A percentile compares a stretch with the other conserved stretches of the same genome.
These are phyloP conservation scores for bread wheat (Triticum aestivum) DNA, from an alignment of 176 grass and related monocot species.

Conservation along the genomic window DNA sequence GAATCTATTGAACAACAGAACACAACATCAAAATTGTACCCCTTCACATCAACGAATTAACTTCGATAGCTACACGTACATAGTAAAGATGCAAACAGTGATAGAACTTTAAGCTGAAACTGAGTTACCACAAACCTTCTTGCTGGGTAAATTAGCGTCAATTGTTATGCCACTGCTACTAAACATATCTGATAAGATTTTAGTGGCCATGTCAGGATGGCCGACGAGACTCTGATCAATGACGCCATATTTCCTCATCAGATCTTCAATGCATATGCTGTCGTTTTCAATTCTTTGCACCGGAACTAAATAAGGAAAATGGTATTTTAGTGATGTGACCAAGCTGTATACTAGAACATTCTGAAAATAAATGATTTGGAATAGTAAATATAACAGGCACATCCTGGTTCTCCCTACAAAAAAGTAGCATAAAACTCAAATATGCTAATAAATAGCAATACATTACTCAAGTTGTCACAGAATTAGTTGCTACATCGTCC, in stretches of 20 bases:
- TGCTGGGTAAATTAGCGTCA: conserved; percentile 45
- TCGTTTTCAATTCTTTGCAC: conserved; percentile 75
- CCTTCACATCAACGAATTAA: conserved; percentile 18
- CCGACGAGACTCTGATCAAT: conserved; percentile 37
- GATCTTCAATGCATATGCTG: conserved; percentile 77
- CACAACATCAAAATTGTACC: conserved; percentile 8
- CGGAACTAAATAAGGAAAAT: conserved; percentile 47
- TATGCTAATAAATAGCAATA: background rate
- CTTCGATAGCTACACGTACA: conserved; percentile 6
- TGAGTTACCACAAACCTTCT: conserved; percentile 66
- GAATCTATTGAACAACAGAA: conserved; percentile 57
- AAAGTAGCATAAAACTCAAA: background rate
- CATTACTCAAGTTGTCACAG: background rate
- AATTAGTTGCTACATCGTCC: background rate
- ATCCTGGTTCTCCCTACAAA: background rate
- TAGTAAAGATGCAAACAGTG: conserved; percentile 15
- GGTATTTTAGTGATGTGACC: conserved; percentile 19
- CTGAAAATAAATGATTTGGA: conserved; percentile 10
- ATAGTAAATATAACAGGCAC: conserved; percentile 5
- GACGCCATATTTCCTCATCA: conserved; percentile 54
- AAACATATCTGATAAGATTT: conserved; percentile 42
- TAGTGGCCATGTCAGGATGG: conserved; percentile 34
- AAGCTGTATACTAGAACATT: background rate
- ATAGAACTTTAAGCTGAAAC: background rate
- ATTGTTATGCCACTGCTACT: conserved; percentile 31